Percentiles rank a stretch among this genome's conserved stretches.
Conservation (phyloP, 768 basidiomycete species). For the Kwoniella bestiolae region DNA sequence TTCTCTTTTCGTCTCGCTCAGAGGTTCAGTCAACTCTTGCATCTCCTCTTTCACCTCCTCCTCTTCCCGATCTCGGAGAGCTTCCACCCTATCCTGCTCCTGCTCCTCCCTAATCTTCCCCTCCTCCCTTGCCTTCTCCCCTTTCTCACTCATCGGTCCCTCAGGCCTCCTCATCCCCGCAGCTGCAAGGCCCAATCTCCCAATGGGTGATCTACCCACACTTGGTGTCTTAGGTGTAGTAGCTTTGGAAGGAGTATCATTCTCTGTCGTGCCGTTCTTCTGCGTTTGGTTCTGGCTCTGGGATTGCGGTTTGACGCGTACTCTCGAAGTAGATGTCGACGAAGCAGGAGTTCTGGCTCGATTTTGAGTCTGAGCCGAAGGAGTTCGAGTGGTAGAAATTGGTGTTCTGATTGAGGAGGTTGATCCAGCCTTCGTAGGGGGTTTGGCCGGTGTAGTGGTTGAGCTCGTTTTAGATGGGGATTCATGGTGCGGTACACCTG, state of each 20-base stretch:
- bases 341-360: not conserved
- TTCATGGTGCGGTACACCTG: slow-evolving; percentile 21
- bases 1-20: not conserved
- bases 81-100: too few species aligned
- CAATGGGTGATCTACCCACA: slow-evolving; percentile 36
- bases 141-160: not conserved
- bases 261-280: too few species aligned
- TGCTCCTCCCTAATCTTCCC: too few species aligned
- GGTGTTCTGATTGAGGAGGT: not conserved
- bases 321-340: slow-evolving; percentile 1
- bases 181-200: slow-evolving; percentile 39
- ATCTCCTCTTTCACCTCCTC: not conserved
- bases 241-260: not conserved
- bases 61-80: not conserved
- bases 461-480: slow-evolving; percentile 5
- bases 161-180: slow-evolving; percentile 9
- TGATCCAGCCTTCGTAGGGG: not conserved
- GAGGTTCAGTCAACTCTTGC: not conserved
- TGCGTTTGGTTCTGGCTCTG: not conserved
- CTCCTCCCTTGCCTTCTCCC: not conserved
- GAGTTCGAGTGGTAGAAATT: not conserved
- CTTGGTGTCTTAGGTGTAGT: slow-evolving; percentile 13
- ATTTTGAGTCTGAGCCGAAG: not conserved
- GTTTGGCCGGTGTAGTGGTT: not conserved
- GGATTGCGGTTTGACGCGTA: not conserved